Evolutionary conservation across 176 grass and related monocot species (phyloP), one percentile per base, ranked within the genome.

Genomic region (Aegilops tauschii): DNA sequence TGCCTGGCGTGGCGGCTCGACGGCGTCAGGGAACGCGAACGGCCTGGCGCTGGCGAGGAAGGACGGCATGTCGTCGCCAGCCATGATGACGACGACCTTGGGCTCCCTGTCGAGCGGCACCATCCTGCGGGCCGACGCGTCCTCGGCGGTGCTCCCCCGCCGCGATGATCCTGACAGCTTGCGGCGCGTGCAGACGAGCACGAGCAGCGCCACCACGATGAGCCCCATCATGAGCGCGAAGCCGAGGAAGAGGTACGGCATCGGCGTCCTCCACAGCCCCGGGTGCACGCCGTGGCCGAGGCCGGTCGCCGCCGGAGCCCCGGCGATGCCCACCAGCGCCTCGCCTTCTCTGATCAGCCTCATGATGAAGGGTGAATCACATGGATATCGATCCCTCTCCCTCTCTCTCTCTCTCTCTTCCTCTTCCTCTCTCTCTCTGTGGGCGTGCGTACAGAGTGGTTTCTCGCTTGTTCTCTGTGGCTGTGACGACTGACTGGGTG

Each of bases 41-140:
- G 79, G 79, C 79, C 18, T 90, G 88, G 64, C 84, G 23, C 79
- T 86, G 65, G 84, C 88, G 84, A 90, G 39, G 79, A 86, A 86
- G 29, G 84, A 83, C 7, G 84, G 84, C 42, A 12, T 5, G 65
- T 0, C 1, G 13, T 87, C 74, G 42, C 89, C 89, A 56, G 89
- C 74, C 84, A 90, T 90, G 79, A 86, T 30, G 54, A 90, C 89
- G 40, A 45, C 73, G 42, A 87, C 73, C 89, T 34, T 90, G 42
- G 80, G 80, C 80, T 71, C 68, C 68, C 68, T 5, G 68, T 71
- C 35, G 34, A 71, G 68, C 35, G 68, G 35, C 68, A 1, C 35
- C 68, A 40, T 9, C 31, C 68, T 9, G 0, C 42, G 12, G 6
- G 67, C 68, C 3, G 42, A n/a, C 69, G 40, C 54, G 4, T 1